phyloP scores from a whole-genome alignment of 306 rosid genomes.

The Quercus gilva region DNA sequence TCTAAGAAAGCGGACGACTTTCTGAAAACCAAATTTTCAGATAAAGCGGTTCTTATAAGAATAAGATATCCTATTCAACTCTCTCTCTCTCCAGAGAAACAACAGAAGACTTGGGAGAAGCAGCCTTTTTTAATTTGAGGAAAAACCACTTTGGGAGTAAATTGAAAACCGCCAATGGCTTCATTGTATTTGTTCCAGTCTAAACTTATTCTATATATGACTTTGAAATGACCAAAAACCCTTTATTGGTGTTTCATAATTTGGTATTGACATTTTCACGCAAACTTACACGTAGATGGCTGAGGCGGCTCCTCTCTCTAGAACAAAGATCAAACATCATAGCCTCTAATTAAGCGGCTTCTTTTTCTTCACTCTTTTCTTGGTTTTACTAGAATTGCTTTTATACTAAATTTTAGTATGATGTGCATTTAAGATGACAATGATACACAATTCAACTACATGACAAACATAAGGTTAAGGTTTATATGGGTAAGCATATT shows the following conservation, averaged over 20 bases:
- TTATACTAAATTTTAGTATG: too few relatives aligned
- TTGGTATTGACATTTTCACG: conserved; percentile 53
- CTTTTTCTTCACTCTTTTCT: not conserved
- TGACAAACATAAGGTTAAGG: too few relatives aligned
- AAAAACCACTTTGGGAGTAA: conserved; percentile 14
- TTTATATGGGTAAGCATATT: too few relatives aligned
- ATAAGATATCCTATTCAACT: conserved; percentile 22
- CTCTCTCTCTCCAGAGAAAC: conserved; percentile 23
- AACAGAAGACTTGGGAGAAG: conserved; percentile 29
- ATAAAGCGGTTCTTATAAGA: conserved; percentile 43
- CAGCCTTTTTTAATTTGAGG: conserved; percentile 8
- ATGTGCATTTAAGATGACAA: too few relatives aligned
- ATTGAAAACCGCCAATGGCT: conserved; percentile 18
- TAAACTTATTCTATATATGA: not conserved
- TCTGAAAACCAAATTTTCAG: conserved; percentile 36
- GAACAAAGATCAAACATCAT: not conserved
- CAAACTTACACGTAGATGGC: conserved; percentile 55
- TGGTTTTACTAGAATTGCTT: not conserved
- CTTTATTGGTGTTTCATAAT: conserved; percentile 17
- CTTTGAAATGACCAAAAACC: conserved; percentile 46
- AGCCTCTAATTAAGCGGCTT: not conserved
- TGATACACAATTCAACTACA: too few relatives aligned
- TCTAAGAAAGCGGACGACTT: conserved; percentile 32
- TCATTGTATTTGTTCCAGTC: conserved; percentile 17
- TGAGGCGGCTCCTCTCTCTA: conserved; percentile 16